Conservation (phyloP, 2,329 filamentous ascomycete species). For the Fusarium scirpi region DNA sequence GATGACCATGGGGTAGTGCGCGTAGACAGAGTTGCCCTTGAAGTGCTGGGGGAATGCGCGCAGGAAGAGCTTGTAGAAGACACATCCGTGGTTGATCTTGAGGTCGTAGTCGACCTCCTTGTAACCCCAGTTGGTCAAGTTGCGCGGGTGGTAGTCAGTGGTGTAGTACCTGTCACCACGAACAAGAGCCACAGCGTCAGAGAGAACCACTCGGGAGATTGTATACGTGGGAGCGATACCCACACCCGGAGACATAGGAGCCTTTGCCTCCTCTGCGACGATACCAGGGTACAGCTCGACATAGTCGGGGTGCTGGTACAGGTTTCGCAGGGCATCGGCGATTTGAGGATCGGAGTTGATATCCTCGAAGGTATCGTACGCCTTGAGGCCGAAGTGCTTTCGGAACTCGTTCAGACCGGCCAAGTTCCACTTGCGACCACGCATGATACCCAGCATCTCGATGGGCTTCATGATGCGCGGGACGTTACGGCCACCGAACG, state of each 20-base stretch:
- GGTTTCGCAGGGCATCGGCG: slow-evolving; percentile 70
- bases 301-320: slow-evolving; percentile 83
- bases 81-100: slow-evolving; percentile 81
- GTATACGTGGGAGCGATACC: slow-evolving; percentile 82
- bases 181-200: slow-evolving; percentile 82
- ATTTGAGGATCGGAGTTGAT: slow-evolving; percentile 83
- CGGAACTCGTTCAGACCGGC: slow-evolving; percentile 87
- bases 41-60: slow-evolving; percentile 86
- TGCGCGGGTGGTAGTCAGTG: slow-evolving; percentile 77
- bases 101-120: slow-evolving; percentile 79
- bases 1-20: slow-evolving; percentile 79
- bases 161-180: slow-evolving; percentile 85
- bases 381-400: slow-evolving; percentile 81
- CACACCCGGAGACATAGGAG: slow-evolving; percentile 78
- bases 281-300: slow-evolving; percentile 86
- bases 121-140: slow-evolving; percentile 87
- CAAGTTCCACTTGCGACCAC: slow-evolving; percentile 81
- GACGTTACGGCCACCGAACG: slow-evolving; percentile 79
- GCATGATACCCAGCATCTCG: slow-evolving; percentile 84
- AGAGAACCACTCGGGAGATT: slow-evolving; percentile 80
- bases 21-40: slow-evolving; percentile 81
- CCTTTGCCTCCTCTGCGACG: slow-evolving; percentile 80
- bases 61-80: slow-evolving; percentile 86
- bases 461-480: slow-evolving; percentile 79
- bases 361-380: slow-evolving; percentile 82